Evolutionary conservation across 306 rosid species (phyloP), one percentile per base, ranked within the genome.

Genomic region (Carpinus fangiana): DNA sequence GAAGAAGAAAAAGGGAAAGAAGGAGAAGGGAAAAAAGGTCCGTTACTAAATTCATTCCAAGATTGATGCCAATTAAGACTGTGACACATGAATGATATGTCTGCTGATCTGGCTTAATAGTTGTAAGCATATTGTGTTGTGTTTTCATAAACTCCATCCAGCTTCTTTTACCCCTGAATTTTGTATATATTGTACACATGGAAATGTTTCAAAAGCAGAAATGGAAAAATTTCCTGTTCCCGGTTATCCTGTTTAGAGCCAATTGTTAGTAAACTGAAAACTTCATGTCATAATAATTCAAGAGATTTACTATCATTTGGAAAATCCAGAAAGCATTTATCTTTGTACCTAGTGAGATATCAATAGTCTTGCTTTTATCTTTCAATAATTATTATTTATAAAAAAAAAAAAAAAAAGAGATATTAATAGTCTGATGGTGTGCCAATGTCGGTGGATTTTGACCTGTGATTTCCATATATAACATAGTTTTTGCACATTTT

Each of bases 21-120:
- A 91, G 95, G 79, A 85, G 67, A 88, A 88, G 72, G 83, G 86
- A n/a, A 88, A 88, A 72, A 90, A 91, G 95, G 96, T 91, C 69
- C 80, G 78, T 70, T 66, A 28, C 48, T 56, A 28, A 48, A 59
- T 78, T 81, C 45, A 31, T 83, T 82, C 72, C 41, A 64, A 56
- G 79, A 73, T 72, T 73, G 71, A 70, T 34, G 13, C n/a, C 77
- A 70, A 52, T 38, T 72, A 60, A 13, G 53, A 56, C 65, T 2
- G 17, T 16, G 3, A 16, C 69, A 3, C 36, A 26, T 62, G 28
- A 62, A 31, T 12, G 17, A 65, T 36, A 31, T 66, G 23, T 66
- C 50, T 45, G 72, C 67, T 59, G 38, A 12, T 53, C 53, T 60
- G 41, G 71, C 69, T 41, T 59, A 17, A 31, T 62, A 31, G 0